These are phyloP conservation scores for Talaromyces adpressus DNA, from an alignment of 495 filamentous ascomycete species.

Conservation along the genomic window DNA sequence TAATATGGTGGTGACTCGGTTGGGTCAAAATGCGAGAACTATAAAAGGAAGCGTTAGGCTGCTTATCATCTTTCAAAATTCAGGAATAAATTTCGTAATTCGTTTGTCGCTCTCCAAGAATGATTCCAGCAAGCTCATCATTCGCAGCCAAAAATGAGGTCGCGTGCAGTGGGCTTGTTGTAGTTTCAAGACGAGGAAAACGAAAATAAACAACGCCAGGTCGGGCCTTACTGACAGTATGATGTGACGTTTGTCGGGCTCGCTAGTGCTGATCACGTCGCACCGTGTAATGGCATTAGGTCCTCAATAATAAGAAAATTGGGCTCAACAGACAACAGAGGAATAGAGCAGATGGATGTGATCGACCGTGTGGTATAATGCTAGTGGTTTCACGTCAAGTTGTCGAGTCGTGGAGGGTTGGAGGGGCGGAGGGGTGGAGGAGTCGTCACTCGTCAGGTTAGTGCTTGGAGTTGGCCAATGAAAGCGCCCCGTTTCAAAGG, in stretches of 20 bases:
- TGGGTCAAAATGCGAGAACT: background rate
- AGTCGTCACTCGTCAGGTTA: constrained; percentile 1
- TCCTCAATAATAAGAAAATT: background rate
- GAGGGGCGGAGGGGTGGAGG: constrained; percentile 5
- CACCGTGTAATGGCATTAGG: background rate
- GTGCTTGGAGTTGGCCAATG: background rate
- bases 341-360: background rate
- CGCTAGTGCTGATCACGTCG: background rate
- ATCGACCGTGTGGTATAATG: background rate
- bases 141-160: background rate
- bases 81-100: background rate
- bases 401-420: constrained; percentile 1
- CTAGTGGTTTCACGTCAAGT: constrained; percentile 1
- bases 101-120: background rate
- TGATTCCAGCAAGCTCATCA: background rate
- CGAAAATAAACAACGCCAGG: background rate
- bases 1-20: background rate
- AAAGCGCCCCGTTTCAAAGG: background rate
- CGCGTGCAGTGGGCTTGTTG: background rate
- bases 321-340: background rate
- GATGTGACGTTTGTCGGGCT: background rate
- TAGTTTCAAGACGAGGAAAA: background rate
- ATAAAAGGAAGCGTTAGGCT: background rate
- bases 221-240: background rate
- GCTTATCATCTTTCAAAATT: background rate